Evolutionary conservation across 352 stramenopile genomes (phyloP).

Genomic region (Globisporangium camurandrum): DNA sequence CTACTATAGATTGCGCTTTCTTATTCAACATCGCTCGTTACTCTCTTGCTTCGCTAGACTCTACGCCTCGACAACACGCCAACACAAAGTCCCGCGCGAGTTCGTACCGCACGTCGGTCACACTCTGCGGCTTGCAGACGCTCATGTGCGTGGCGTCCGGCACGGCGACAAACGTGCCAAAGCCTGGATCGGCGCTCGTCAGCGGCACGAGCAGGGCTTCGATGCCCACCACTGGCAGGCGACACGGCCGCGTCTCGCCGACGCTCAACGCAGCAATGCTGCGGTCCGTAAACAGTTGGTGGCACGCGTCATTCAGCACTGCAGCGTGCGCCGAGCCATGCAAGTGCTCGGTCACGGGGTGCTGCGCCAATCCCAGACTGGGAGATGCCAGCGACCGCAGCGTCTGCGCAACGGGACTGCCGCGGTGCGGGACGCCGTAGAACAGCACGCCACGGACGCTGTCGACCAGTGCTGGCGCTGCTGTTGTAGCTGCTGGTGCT

Average conservation of each 20-base stretch:
- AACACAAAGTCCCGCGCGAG: constrained; percentile 66
- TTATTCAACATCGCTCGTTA: too few relatives aligned
- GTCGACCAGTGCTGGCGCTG: constrained; percentile 27
- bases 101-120: constrained; percentile 48
- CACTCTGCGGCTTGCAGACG: constrained; percentile 66
- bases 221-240: constrained; percentile 54
- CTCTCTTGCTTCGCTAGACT: too few relatives aligned
- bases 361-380: constrained; percentile 39
- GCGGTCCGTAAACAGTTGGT: constrained; percentile 38
- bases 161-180: constrained; percentile 62
- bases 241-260: constrained; percentile 53
- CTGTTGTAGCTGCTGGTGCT: neutral
- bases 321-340: constrained; percentile 68
- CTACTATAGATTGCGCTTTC: too few relatives aligned
- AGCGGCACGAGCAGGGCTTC: constrained; percentile 70
- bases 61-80: too few relatives aligned
- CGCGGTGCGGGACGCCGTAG: constrained; percentile 72
- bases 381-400: constrained; percentile 51
- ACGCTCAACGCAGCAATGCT: constrained; percentile 56
- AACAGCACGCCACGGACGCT: constrained; percentile 71
- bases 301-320: constrained; percentile 78
- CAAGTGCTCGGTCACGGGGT: constrained; percentile 66
- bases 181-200: constrained; percentile 60
- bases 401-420: constrained; percentile 61
- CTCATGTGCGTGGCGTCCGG: constrained; percentile 58